Base-by-base conservation (phyloP, 345 rosid species). In the Citrus maxima region DNA sequence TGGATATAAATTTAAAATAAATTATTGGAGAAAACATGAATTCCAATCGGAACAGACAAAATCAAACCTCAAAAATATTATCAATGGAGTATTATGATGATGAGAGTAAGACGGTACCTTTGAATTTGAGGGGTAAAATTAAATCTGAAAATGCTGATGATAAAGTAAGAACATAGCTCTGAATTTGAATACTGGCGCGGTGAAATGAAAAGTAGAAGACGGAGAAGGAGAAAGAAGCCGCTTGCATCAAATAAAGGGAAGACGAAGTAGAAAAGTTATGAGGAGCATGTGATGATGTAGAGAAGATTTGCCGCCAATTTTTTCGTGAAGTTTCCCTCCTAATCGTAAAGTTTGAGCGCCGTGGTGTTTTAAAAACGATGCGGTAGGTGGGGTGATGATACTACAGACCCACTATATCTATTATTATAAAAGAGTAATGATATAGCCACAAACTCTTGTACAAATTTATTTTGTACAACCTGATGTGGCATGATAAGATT, bases 261-360 rank as follows among this genome's bases (percentile, higher is more conserved):
- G 42, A 30, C 22, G 10, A 19, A 30, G 10, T 28, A 63, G 19
- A 65, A 18, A n/a, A 64, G 9, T 32, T 28, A 0, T 16, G 4
- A 21, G 37, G 25, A 6, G 42, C 10, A 3, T 12, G 67, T 7
- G 64, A 56, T 38, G 70, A 46, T 3, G 51, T 6, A 30, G 37
- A 3, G 5, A 12, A 5, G 56, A 40, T 71, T 71, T 59, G 72
- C 72, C 80, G 81, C 83, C 76, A 34, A 9, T 68, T 54, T 30
- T 37, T 60, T 32, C 64, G 63, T 51, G 8, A 19, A 12, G 59
- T 78, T 83, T 79, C 80, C 85, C 85, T 77, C 82, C 73, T 12
- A 73, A 79, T 58, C 51, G 18, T 13, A 3, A 46, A 46, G 13
- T 46, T 46, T 46, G 18, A 13, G 51, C 51, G 18, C 51, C 51